Evolutionary conservation across 495 filamentous ascomycete genomes (phyloP), one percentile per base, ranked within the genome.

Genomic region (Penicillium flavigenum): DNA sequence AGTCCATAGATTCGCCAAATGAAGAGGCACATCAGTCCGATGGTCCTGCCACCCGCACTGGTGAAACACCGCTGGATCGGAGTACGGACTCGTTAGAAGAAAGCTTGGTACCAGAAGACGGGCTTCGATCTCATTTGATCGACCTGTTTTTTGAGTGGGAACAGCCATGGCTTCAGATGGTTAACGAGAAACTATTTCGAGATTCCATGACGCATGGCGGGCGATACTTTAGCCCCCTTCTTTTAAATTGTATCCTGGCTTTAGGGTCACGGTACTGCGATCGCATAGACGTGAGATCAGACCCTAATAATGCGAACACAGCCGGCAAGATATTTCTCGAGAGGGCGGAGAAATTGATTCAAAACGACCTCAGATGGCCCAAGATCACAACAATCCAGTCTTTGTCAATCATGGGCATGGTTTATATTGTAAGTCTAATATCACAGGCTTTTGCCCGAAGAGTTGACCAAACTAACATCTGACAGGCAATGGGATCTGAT

Each of bases 111-210:
- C 57, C 63, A 24, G 57, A 66, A 9, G 63, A 66, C 17, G 31
- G 11, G 31, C 63, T 72, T 10, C 43, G 59, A 44, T 55, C 59
- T 1, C 57, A 66, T 45, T 39, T 75, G 27, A 49, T 75, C 8
- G 58, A 65, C 14, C 71, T 92, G 16, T 93, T 90, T 70, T 93
- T 95, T 56, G 83, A 81, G 63, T 94, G 90, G 90, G 85, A 88
- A 62, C 88, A 92, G 60, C 87, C 88, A 2, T 88, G 84, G 52
- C 86, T 88, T 63, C 82, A 85, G 8, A 78, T 88, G 4, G 79
- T 95, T 39, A 85, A 84, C 54, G 86, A 90, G 50, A 83, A 86
- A 47, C 80, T 88, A 51, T 93, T 95, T 63, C 69, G 88, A 53
- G 72, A 79, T 26, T 89, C 91, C 64, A 85, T 89, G 61, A 64